Evolutionary conservation across 371 early-diverging fungal genomes (phyloP).

Genomic region (Capillidium rhysosporum): DNA sequence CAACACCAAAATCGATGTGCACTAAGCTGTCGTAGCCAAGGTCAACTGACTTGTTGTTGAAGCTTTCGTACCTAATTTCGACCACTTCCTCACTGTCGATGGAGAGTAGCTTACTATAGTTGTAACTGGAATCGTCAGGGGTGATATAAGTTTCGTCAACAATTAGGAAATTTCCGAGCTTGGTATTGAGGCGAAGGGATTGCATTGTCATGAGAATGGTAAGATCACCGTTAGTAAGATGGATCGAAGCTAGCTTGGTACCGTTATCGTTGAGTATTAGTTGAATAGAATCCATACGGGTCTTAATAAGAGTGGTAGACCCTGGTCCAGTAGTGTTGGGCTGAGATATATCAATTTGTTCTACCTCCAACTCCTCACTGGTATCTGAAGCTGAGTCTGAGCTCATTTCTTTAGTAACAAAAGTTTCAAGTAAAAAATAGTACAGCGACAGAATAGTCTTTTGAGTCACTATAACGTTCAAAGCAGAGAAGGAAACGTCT

Average conservation of each 20-base stretch:
- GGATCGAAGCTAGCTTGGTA: slow-evolving; percentile 48
- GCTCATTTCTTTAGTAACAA: slow-evolving; percentile 21
- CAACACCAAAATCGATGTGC: slow-evolving; percentile 56
- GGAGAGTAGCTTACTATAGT: slow-evolving; percentile 34
- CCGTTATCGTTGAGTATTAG: slow-evolving; percentile 75
- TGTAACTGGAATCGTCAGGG: slow-evolving; percentile 1
- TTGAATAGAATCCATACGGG: slow-evolving; percentile 39
- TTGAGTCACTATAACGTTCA: slow-evolving; percentile 65
- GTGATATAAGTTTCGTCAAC: slow-evolving; percentile 30
- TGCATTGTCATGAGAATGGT: slow-evolving; percentile 34
- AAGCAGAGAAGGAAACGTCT: slow-evolving; percentile 60
- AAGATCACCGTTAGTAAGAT: slow-evolving; percentile 49
- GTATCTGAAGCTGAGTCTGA: slow-evolving; percentile 5
- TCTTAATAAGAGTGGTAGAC: neutral
- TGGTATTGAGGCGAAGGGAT: slow-evolving; percentile 50
- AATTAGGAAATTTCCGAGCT: slow-evolving; percentile 65
- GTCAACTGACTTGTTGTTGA: slow-evolving; percentile 21
- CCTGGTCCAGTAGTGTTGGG: slow-evolving; percentile 10
- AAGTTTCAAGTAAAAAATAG: slow-evolving; percentile 72
- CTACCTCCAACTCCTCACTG: neutral
- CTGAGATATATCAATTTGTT: neutral
- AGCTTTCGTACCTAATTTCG: slow-evolving; percentile 70
- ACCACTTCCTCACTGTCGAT: slow-evolving; percentile 82
- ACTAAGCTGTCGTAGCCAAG: slow-evolving; percentile 77
- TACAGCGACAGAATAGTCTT: slow-evolving; percentile 69